Evolutionary conservation across 2,329 filamentous ascomycete species (phyloP).

Genomic region (Aspergillus tubingensis): DNA sequence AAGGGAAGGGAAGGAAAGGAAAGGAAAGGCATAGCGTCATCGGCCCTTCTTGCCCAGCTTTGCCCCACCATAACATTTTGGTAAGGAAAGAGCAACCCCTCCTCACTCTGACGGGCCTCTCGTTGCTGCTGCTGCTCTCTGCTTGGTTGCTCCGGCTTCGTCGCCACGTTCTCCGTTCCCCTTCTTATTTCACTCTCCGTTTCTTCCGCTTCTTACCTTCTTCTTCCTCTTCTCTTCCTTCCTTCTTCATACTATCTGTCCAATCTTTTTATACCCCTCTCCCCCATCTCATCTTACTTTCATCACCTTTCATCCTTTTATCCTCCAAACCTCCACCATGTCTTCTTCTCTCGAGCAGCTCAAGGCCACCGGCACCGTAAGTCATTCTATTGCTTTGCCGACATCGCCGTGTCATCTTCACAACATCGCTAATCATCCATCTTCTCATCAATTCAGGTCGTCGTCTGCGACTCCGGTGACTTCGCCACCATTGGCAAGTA

Average conservation of each 20-base stretch:
- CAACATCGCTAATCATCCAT: constrained; percentile 15
- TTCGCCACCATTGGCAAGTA: constrained; percentile 96
- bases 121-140: not conserved
- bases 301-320: constrained; percentile 9
- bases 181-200: not conserved
- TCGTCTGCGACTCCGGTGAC: constrained; percentile 95
- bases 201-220: constrained; percentile 23
- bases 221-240: constrained; percentile 9
- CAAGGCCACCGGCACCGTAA: constrained; percentile 93
- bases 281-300: constrained; percentile 9
- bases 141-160: not conserved
- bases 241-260: constrained; percentile 14
- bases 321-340: constrained; percentile 57
- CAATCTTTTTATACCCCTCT: constrained; percentile 11
- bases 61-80: no score
- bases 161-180: not conserved
- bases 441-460: constrained; percentile 60
- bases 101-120: constrained; percentile 3
- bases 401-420: constrained; percentile 1
- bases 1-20: no score
- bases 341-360: constrained; percentile 91
- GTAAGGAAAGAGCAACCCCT: constrained; percentile 18
- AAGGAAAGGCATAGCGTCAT: constrained; percentile 23
- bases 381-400: constrained; percentile 43
- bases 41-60: not conserved